A percentile compares a stretch with the other conserved stretches of the same genome.
phyloP scores from a whole-genome alignment of 176 grass and related monocot species.

The Ensete ventricosum region DNA sequence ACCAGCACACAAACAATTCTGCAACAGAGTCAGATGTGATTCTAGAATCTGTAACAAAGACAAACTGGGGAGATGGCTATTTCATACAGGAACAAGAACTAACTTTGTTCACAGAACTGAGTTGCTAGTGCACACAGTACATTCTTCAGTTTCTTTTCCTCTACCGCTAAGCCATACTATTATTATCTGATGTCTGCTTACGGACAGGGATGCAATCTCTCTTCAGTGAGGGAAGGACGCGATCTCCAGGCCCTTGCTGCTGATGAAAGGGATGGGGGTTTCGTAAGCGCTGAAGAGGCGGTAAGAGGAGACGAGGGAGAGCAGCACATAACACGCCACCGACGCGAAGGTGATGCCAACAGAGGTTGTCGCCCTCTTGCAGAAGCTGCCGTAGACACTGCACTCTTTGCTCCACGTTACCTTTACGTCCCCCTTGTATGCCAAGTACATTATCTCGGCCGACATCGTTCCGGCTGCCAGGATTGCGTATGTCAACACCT shows the following conservation, averaged over 20 bases:
- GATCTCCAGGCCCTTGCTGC: slow-evolving; percentile 55
- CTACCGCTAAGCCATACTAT: too few species aligned
- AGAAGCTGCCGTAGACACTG: slow-evolving; percentile 57
- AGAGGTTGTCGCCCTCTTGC: slow-evolving; percentile 48
- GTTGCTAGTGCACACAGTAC: too few species aligned
- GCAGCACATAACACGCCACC: slow-evolving; percentile 55
- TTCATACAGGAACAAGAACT: too few species aligned
- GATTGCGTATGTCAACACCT: slow-evolving; percentile 79
- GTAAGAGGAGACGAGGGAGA: slow-evolving; percentile 84
- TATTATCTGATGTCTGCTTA: too few species aligned
- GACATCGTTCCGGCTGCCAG: slow-evolving; percentile 66
- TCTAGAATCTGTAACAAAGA: too few species aligned
- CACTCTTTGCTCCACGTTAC: slow-evolving; percentile 93
- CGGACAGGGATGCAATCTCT: background rate
- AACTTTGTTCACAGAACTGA: too few species aligned
- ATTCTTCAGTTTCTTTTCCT: too few species aligned
- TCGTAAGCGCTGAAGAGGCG: slow-evolving; percentile 83
- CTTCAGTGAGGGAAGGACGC: slow-evolving; percentile 54
- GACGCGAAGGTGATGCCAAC: slow-evolving; percentile 77
- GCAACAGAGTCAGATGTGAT: too few species aligned
- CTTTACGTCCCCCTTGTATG: slow-evolving; percentile 75
- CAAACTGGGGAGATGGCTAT: too few species aligned
- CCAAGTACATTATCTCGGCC: slow-evolving; percentile 75
- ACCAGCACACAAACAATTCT: too few species aligned
- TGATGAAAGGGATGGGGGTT: slow-evolving; percentile 31